Evolutionary conservation across 345 rosid species (phyloP), one percentile per base, ranked within the genome.

Genomic region (Tarenaya hassleriana): DNA sequence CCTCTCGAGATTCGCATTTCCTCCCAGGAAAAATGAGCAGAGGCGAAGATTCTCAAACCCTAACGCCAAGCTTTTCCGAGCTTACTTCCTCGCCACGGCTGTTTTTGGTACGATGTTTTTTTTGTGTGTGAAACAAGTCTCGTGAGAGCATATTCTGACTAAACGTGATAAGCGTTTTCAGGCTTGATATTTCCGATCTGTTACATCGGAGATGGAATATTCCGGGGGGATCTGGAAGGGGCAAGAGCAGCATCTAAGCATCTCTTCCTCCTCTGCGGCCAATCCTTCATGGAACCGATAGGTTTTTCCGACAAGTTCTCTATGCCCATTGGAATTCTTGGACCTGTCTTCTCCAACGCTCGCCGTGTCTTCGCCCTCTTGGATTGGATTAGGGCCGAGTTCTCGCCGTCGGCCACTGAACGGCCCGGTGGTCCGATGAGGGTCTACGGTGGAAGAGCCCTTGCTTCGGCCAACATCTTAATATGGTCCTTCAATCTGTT

Each of bases 401-500:
- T 84, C 19, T 49, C 64, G 11, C 63, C 68, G 0, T 46, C 64
- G n/a, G 65, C 68, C 0, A 52, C 60, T 29, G 50, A 66, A 8
- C 70, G 70, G 31, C 44, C 55, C 7, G 70, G 70, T 45, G 70
- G 70, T 52, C 35, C 50, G 43, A 44, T 73, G 61, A 76, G 96
- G 39, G 4, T 79, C 19, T 58, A 50, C n/a, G 55, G 67, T 37
- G 98, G 96, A 21, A 73, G 86, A 65, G 69, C 34, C 3, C 78
- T 86, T 16, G 95, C 92, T 4, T 55, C 69, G 60, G 82, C 80
- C 12, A 91, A 91, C 47, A 63, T 77, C 61, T 90, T 60, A 15
- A 62, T 91, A 16, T 81, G 95, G 96, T 64, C 85, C 71, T 87
- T 72, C 61, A 91, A 91, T 72, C 80, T 91, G 29, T 82, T 87